A percentile compares a stretch with the other conserved stretches of the same genome.
Evolutionary conservation across 345 rosid genomes (phyloP).

Genomic region (Firmiana major): DNA sequence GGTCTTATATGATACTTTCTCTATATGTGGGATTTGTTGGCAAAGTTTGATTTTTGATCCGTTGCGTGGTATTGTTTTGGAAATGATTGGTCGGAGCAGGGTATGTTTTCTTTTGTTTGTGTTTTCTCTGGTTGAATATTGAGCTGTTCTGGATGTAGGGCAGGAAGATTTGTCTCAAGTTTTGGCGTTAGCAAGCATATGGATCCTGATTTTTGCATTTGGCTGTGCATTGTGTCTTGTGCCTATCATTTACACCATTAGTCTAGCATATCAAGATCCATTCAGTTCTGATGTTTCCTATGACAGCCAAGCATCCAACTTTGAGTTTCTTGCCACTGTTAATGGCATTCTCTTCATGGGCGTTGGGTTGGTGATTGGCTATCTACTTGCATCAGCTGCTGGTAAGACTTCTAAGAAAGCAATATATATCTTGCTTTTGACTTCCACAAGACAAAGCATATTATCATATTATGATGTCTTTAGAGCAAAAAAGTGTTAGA

Average conservation of each 20-base stretch:
- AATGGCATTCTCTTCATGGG: constrained; percentile 64
- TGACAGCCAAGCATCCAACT: constrained; percentile 38
- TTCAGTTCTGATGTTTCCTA: constrained; percentile 35
- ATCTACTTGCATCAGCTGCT: constrained; percentile 72
- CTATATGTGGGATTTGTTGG: neutral
- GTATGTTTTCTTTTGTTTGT: constrained; percentile 10
- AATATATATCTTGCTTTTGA: neutral
- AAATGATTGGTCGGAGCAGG: neutral
- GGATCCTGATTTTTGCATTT: constrained; percentile 70
- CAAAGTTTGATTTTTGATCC: neutral
- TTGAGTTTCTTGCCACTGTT: constrained; percentile 45
- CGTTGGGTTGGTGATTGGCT: constrained; percentile 66
- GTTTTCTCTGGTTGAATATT: constrained; percentile 40
- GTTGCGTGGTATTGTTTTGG: neutral
- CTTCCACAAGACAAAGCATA: neutral
- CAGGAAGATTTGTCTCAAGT: constrained; percentile 96
- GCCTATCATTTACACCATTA: constrained; percentile 54
- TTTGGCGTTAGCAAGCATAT: constrained; percentile 72
- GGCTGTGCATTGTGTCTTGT: constrained; percentile 57
- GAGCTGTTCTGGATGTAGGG: constrained; percentile 76
- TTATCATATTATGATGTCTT: too few relatives aligned
- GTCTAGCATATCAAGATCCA: constrained; percentile 56
- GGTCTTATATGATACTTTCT: neutral
- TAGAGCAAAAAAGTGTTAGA: neutral
- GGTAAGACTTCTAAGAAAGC: constrained; percentile 28